Percentiles rank a stretch among this genome's conserved stretches.
Evolutionary conservation across 352 stramenopile species (phyloP).

Genomic region (Phytophthora sojae): DNA sequence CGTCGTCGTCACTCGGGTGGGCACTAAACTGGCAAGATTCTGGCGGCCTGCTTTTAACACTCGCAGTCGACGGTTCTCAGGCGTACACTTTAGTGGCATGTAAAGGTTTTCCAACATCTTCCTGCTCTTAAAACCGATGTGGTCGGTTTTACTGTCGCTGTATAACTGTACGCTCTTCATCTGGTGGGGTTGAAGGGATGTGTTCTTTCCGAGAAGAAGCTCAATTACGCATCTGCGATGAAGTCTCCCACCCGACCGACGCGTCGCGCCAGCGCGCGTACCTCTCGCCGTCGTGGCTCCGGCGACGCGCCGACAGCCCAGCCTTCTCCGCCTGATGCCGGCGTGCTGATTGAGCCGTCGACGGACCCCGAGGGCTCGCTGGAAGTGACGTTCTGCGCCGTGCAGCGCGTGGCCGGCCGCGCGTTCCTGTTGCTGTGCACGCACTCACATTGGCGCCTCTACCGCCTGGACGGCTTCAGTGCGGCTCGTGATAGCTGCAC

Average conservation of each 20-base stretch:
- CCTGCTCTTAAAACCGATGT: no score
- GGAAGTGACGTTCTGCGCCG: constrained; percentile 71
- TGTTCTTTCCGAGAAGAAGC: constrained; percentile 2
- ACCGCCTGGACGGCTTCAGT: constrained; percentile 64
- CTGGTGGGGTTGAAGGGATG: neutral
- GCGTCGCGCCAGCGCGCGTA: constrained; percentile 39
- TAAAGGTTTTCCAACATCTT: no score
- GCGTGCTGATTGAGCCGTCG: constrained; percentile 19
- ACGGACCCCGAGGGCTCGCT: constrained; percentile 23
- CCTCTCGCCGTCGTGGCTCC: constrained; percentile 13
- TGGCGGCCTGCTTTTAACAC: neutral
- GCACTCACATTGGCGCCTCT: constrained; percentile 61
- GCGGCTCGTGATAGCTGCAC: constrained; percentile 47
- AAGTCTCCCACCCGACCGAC: constrained; percentile 30
- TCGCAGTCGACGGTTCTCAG: no score
- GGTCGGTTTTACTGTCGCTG: no score
- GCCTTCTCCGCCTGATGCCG: constrained; percentile 5
- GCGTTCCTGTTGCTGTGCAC: constrained; percentile 70
- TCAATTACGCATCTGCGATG: constrained; percentile 16
- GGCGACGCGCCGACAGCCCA: neutral
- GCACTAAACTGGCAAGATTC: neutral
- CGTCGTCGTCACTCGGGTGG: no score
- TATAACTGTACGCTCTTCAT: no score
- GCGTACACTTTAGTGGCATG: no score
- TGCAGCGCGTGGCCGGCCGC: constrained; percentile 62